Conservation (phyloP, 306 rosid genomes). For the Psophocarpus tetragonolobus region DNA sequence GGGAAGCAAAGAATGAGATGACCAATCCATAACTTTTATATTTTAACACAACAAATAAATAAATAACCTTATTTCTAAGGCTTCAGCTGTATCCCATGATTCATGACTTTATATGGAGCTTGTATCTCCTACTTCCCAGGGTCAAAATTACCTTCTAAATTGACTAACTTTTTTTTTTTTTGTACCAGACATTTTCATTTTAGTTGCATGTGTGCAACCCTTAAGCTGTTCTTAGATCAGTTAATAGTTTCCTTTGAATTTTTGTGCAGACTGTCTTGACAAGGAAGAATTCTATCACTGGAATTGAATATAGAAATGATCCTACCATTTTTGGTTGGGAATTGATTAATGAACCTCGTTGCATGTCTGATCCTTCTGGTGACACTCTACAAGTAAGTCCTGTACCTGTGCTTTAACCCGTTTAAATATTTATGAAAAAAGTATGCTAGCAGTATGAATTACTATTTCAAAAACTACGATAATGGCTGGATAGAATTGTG, state of each 20-base stretch:
- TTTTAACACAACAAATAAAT: neutral
- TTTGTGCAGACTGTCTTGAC: slow-evolving; percentile 73
- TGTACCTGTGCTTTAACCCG: slow-evolving; percentile 14
- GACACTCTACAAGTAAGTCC: slow-evolving; percentile 92
- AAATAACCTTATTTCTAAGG: slow-evolving; percentile 24
- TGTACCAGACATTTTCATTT: neutral
- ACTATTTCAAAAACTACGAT: neutral
- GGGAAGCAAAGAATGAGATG: slow-evolving; percentile 19
- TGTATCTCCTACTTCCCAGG: slow-evolving; percentile 10
- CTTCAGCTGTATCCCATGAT: neutral
- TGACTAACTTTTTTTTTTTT: neutral
- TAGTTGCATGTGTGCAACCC: slow-evolving; percentile 4
- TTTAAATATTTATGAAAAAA: neutral
- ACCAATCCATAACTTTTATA: neutral
- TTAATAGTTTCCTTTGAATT: slow-evolving; percentile 27
- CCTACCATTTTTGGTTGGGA: slow-evolving; percentile 98
- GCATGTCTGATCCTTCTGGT: slow-evolving; percentile 91
- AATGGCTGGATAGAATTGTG: too few species aligned
- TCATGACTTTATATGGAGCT: neutral
- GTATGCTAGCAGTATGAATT: slow-evolving; percentile 9
- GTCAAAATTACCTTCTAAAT: slow-evolving; percentile 4
- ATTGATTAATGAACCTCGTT: slow-evolving; percentile 96
- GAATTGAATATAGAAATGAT: slow-evolving; percentile 86
- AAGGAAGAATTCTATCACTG: slow-evolving; percentile 78
- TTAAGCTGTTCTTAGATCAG: slow-evolving; percentile 16